Evolutionary conservation across 805 yeast species (phyloP), one percentile per base, ranked within the genome.

Genomic region (Lipomyces chichibuensis): DNA sequence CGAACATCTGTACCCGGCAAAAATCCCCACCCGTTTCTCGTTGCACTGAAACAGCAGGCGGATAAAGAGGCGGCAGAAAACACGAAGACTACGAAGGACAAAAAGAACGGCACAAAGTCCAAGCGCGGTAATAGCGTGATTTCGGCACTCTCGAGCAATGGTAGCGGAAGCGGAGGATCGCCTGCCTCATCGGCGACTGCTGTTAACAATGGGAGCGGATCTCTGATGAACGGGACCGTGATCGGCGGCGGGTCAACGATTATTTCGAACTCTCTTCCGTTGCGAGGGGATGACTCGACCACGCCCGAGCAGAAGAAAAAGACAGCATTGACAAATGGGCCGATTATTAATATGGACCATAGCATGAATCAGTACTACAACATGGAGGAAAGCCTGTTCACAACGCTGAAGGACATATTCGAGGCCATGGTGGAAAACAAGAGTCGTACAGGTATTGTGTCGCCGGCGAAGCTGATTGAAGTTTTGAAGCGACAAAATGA

Each of bases 401-500:
- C 90, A 0, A 85, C 96, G 0, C 80, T 94, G 66, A 92, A 91
- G 74, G 99, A 95, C 76, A 80, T 91, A 17, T 94, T 91, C 76
- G 97, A 92, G 76, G 80, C 90, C 66, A 90, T 94, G 84, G 82
- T 86, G 6, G 97, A 92, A 76, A 86, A 88, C 75, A 79, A 80
- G 62, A 83, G 89, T 6, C 81, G 84, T 27, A 87, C 85, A 1
- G 98, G 99, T 5, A 90, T 95, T 1, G 94, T 92, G 0, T 90
- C 97, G 1, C 97, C 98, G 0, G 80, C 83, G 35, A 84, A 85
- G 72, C 84, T 95, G 60, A 85, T 95, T 57, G 88, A 87, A 57
- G 88, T 89, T 62, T 80, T 94, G 65, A 94, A 92, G 76, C 85
- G 85, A 64, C 93, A 91, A 72, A 95, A 94, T 76, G 91, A 88